Evolutionary conservation across 2,329 filamentous ascomycete genomes (phyloP), one percentile per base, ranked within the genome.

Genomic region (Aspergillus caelatus): DNA sequence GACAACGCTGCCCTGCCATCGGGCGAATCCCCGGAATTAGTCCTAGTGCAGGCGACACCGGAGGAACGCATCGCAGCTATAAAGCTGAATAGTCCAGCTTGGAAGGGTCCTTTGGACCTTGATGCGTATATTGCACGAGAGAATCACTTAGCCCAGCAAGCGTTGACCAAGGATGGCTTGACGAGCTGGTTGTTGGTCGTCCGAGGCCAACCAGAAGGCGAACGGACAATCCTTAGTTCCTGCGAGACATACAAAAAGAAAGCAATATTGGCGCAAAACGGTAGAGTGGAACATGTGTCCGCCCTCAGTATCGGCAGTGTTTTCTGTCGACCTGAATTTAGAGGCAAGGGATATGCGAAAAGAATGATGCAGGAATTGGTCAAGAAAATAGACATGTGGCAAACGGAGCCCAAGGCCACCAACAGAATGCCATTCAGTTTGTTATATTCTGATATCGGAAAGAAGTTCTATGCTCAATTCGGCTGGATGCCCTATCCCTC

Each of bases 381-480:
- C 16, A 78, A 80, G 57, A 80, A 78, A 59, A 71, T 89, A 48
- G 80, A 82, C 65, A 83, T 78, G 3, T 85, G 85, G 79, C 84
- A 87, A 68, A 78, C 80, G 62, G 81, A 81, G 34, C 73, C 78
- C 43, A 75, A 79, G 58, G 65, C 68, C 53, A 72, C 74, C 23
- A 73, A 75, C 68, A 76, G 73, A 74, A 83, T 75, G 66, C 77
- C 87, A 16, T 95, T 94, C 77, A 94, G 91, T 0, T 86, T 96
- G 9, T 83, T 97, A 10, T 97, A 89, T 78, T 96, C 93, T 10
- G 92, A 96, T 71, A 93, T 96, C 67, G 92, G 94, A 23, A 91
- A 92, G 81, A 81, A 82, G 45, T 97, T 93, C 78, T 97, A 97
- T 79, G 86, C 90, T 4, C 83, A 82, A 36, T 84, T 88, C 67